Evolutionary conservation across 148 eudicot species (phyloP).

Genomic region (Chenopodium quinoa): DNA sequence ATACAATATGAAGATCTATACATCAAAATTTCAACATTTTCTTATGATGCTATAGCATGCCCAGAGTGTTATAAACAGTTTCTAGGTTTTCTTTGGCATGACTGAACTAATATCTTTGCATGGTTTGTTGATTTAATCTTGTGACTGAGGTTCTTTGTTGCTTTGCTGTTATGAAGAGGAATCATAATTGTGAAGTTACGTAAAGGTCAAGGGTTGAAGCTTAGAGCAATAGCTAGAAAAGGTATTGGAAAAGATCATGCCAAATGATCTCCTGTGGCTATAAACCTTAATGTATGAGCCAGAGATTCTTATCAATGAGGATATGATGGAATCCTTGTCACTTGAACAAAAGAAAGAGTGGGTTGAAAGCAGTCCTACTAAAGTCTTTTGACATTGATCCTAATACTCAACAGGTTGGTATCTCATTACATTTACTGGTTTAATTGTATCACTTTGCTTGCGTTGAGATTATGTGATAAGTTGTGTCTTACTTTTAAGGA

Average conservation of each 20-base stretch:
- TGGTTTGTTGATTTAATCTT: background rate
- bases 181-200: slow-evolving; percentile 91
- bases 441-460: background rate
- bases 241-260: slow-evolving; percentile 98
- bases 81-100: background rate
- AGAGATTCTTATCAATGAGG: slow-evolving; percentile 83
- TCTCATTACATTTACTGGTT: background rate
- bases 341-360: slow-evolving; percentile 70
- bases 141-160: background rate
- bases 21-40: too few species aligned
- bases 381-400: slow-evolving; percentile 81
- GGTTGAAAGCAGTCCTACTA: slow-evolving; percentile 90
- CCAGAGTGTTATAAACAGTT: too few species aligned
- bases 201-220: slow-evolving; percentile 85
- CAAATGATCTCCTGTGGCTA: slow-evolving; percentile 98
- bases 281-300: slow-evolving; percentile 96
- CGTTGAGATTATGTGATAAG: background rate
- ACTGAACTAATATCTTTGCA: background rate
- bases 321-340: slow-evolving; percentile 70
- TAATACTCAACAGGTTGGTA: slow-evolving; percentile 67
- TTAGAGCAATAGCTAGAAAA: slow-evolving; percentile 95
- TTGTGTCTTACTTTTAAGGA: background rate
- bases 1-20: too few species aligned
- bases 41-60: too few species aligned
- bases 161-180: slow-evolving; percentile 50